Percentiles rank a stretch among this genome's conserved stretches.
These are phyloP conservation scores for Chaetothyriales sp. DNA, from an alignment of 2,329 filamentous ascomycete species.

Conservation along the genomic window DNA sequence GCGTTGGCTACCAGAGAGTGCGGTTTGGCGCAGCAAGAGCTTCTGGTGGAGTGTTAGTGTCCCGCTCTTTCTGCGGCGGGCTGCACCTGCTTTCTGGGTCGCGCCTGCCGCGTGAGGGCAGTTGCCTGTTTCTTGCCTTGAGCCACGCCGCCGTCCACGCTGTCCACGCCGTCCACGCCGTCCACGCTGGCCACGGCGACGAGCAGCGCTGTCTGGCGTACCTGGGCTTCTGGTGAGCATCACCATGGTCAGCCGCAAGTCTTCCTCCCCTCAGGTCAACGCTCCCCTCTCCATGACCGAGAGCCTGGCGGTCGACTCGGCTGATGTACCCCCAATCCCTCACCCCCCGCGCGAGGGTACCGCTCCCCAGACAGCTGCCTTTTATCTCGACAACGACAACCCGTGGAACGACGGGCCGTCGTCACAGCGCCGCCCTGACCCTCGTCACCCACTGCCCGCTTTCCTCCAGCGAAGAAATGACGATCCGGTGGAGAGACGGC, in stretches of 20 bases:
- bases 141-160: background rate
- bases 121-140: background rate
- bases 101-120: background rate
- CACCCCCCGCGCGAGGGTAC: slow-evolving; percentile 1
- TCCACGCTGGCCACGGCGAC: background rate
- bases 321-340: slow-evolving; percentile 12
- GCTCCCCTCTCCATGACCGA: slow-evolving; percentile 4
- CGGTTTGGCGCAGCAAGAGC: background rate
- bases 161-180: background rate
- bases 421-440: slow-evolving; percentile 6
- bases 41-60: background rate
- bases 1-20: too few species aligned
- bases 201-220: background rate
- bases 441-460: slow-evolving; percentile 12
- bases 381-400: slow-evolving; percentile 15
- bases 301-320: slow-evolving; percentile 10
- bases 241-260: slow-evolving; percentile 13
- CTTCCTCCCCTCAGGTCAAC: slow-evolving; percentile 12
- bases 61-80: background rate
- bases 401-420: slow-evolving; percentile 14
- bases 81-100: background rate
- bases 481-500: background rate
- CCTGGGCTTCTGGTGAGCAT: background rate
- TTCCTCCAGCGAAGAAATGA: slow-evolving; percentile 8
- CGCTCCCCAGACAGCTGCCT: background rate